phyloP scores from a whole-genome alignment of 768 basidiomycete genomes.

The Paxillus involutus region DNA sequence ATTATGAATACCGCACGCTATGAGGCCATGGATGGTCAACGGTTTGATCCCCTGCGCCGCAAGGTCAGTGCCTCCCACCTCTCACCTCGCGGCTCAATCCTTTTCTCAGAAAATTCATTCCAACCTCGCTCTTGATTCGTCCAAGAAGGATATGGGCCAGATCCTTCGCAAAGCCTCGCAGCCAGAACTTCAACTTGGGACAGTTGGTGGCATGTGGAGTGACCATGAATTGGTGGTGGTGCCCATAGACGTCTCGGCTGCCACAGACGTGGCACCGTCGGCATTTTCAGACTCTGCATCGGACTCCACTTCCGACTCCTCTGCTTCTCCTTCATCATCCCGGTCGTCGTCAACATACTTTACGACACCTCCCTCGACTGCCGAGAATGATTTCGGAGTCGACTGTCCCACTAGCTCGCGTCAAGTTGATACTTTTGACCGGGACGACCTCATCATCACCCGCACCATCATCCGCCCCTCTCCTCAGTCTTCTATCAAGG shows the following conservation, averaged over 20 bases:
- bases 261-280: conserved; percentile 11
- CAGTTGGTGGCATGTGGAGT: conserved; percentile 32
- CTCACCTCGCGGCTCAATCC: conserved; percentile 21
- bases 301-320: conserved; percentile 3
- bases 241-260: conserved; percentile 25
- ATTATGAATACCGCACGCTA: conserved; percentile 27
- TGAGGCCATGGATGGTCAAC: conserved; percentile 31
- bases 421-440: conserved; percentile 26
- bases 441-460: conserved; percentile 33
- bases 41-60: conserved; percentile 32
- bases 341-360: conserved; percentile 22
- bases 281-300: background rate
- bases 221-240: conserved; percentile 35
- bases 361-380: conserved; percentile 14
- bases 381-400: conserved; percentile 4
- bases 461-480: conserved; percentile 39
- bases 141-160: conserved; percentile 28
- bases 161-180: conserved; percentile 22
- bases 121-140: conserved; percentile 7
- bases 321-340: conserved; percentile 4
- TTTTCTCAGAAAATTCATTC: conserved; percentile 20
- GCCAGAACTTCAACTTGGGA: conserved; percentile 11
- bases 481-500: conserved; percentile 21
- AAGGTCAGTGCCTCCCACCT: conserved; percentile 22
- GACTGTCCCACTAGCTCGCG: conserved; percentile 8